Evolutionary conservation across 805 yeast genomes (phyloP), one percentile per base, ranked within the genome.

Genomic region (Saturnispora halmiae): DNA sequence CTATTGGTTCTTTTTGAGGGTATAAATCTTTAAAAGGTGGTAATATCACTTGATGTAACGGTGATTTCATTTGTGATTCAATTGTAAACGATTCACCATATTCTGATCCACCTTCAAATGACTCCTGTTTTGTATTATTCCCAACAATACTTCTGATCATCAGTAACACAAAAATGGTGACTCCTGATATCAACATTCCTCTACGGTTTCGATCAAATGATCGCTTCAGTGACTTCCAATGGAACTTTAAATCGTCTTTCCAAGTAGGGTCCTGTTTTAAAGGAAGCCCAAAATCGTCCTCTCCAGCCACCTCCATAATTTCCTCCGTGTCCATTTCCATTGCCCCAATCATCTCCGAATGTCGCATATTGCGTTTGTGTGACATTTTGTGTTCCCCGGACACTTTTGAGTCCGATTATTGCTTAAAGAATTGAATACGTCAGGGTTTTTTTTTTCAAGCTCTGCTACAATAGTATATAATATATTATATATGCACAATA

Each of bases 1-100:
- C 15, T 21, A 30, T 14, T 8, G n/a, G 13, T 9, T 24, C 6
- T 11, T 20, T 16, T 8, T 33, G 19, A 11, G 47, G 48, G 27
- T 37, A 47, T 31, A 47, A n/a, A 16, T 24, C 21, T 4, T 40
- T 24, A n/a, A 39, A 31, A 16, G 34, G 6, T 9, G 50, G 50
- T 25, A 47, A 14, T 13, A 47, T 40, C 3, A 47, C 24, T 28
- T 45, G 39, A 34, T 47, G 47, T 3, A 47, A 33, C 15, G 43
- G 43, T 10, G 45, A 36, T 14, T 27, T 14, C 13, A 21, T 16
- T 7, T 29, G 24, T 6, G 36, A 34, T n/a, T 21, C 28, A 24
- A 38, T 35, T 14, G 41, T 41, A 15, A 32, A 27, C 3, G 36
- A 26, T 8, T 41, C 41, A 22, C 38, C 29, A 18, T 21, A 13